A percentile compares a stretch with the other conserved stretches of the same genome.
These are phyloP conservation scores for Aegilops bicornis DNA, from an alignment of 176 grass and related monocot species.

Conservation along the genomic window DNA sequence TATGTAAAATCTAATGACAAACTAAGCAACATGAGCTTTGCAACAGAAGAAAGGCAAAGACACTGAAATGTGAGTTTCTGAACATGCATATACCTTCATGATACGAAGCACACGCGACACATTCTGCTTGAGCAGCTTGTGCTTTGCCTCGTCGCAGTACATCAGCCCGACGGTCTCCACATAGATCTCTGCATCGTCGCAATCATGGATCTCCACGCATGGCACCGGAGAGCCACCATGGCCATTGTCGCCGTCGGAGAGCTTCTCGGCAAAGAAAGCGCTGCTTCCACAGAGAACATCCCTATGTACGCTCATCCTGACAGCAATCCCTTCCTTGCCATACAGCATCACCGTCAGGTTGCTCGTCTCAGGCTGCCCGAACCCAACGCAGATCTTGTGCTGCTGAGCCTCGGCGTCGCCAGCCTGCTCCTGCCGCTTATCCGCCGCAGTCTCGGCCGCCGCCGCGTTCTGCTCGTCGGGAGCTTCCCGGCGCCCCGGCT, in stretches of 20 bases:
- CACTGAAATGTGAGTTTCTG: background rate
- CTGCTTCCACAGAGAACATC: slow-evolving; percentile 61
- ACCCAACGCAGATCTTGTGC: slow-evolving; percentile 73
- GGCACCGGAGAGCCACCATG: background rate
- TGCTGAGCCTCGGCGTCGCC: slow-evolving; percentile 4
- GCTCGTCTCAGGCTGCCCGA: slow-evolving; percentile 71
- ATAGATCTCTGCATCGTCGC: slow-evolving; percentile 62
- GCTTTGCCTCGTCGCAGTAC: slow-evolving; percentile 58
- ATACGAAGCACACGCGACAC: slow-evolving; percentile 59
- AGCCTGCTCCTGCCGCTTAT: slow-evolving; percentile 12
- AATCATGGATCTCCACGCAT: slow-evolving; percentile 55
- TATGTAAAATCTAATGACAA: background rate
- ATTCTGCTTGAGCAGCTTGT: slow-evolving; percentile 61
- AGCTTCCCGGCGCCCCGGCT: background rate
- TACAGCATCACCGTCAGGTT: slow-evolving; percentile 70
- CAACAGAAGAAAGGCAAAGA: background rate
- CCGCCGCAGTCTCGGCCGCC: background rate
- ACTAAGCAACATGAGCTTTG: background rate
- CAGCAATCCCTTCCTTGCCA: slow-evolving; percentile 69
- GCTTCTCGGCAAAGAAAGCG: slow-evolving; percentile 65
- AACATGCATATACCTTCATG: slow-evolving; percentile 42
- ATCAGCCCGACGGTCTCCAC: slow-evolving; percentile 67
- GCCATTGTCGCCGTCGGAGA: background rate
- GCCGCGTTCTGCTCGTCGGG: slow-evolving; percentile 15
- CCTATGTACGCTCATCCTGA: slow-evolving; percentile 73